Evolutionary conservation across 768 basidiomycete species (phyloP), one percentile per base, ranked within the genome.

Genomic region (Porpolomopsis calyptriformis): DNA sequence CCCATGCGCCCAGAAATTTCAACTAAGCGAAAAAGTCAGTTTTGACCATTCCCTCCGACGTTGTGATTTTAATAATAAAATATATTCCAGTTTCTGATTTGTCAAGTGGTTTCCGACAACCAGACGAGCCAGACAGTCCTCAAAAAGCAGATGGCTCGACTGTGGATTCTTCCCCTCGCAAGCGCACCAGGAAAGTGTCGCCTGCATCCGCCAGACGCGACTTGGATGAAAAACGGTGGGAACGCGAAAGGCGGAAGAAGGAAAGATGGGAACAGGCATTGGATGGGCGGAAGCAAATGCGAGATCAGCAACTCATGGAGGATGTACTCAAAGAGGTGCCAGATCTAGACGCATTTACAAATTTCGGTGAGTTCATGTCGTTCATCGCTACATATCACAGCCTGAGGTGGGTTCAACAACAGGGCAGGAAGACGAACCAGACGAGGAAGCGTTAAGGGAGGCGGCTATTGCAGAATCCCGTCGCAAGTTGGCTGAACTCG

Each of bases 401-500:
- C 7, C 14, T 31, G 7, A 7, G 7, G 7, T 31, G 29, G 7
- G 14, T 31, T 14, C 39, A 49, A 12, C 43, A 48, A 20, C 25
- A 29, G 11, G 18, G 23, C 22, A 19, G 10, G 10, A n/a, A 23
- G 25, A 25, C 4, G 34, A 52, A 26, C 42, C 16, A 36, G 41
- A 44, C 9, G 41, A 48, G 57, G 71, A 74, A 23, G 62, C 56
- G 10, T 56, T 53, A 3, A 68, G 66, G 41, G 61, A 56, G 36
- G 68, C 68, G 11, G 64, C 63, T 22, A 75, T 85, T 48, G 76
- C 71, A 16, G 78, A 82, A 56, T 82, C 82, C 3, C 73, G 77
- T 35, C 71, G 76, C 34, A 85, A 83, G 55, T 65, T 83, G 31
- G 78, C 74, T 4, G 78, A 85, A 52, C 72, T 85, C 2, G 80